Percentiles rank a stretch among this genome's conserved stretches.
Conservation (phyloP, 805 yeast genomes). For the Saturnispora sanitii region DNA sequence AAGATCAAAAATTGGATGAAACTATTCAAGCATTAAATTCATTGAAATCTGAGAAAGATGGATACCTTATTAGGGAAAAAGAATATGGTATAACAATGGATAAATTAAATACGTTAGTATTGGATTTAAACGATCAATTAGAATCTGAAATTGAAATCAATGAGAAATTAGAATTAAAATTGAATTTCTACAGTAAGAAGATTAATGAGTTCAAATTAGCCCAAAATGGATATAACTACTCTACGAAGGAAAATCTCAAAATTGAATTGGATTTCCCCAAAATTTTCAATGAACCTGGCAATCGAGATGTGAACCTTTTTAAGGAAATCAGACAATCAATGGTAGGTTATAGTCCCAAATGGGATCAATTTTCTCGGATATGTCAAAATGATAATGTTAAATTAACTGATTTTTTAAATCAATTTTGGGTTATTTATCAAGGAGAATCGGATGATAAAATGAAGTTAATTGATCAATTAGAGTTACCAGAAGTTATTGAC, state of each 20-base stretch:
- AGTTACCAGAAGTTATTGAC: too few relatives aligned
- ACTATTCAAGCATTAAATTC: background rate
- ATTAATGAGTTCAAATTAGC: conserved; percentile 10
- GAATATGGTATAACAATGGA: conserved; percentile 33
- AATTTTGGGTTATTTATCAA: background rate
- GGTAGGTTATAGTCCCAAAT: too few relatives aligned
- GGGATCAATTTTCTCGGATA: too few relatives aligned
- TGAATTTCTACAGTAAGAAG: conserved; percentile 6
- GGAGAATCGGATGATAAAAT: background rate
- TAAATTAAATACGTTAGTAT: conserved; percentile 34
- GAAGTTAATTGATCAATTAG: too few relatives aligned
- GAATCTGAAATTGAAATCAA: background rate
- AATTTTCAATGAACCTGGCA: too few relatives aligned
- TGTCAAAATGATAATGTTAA: background rate
- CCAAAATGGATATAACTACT: too few relatives aligned
- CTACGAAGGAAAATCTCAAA: too few relatives aligned
- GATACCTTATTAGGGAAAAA: conserved; percentile 37
- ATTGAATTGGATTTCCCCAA: too few relatives aligned
- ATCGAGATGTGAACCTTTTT: too few relatives aligned
- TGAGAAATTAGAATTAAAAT: background rate
- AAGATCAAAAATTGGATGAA: conserved; percentile 16
- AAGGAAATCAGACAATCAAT: too few relatives aligned
- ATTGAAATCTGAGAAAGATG: conserved; percentile 27
- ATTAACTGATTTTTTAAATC: background rate
- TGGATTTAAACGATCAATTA: conserved; percentile 14